Conservation (phyloP, 805 yeast species). For the Middelhovenomyces tepae region DNA sequence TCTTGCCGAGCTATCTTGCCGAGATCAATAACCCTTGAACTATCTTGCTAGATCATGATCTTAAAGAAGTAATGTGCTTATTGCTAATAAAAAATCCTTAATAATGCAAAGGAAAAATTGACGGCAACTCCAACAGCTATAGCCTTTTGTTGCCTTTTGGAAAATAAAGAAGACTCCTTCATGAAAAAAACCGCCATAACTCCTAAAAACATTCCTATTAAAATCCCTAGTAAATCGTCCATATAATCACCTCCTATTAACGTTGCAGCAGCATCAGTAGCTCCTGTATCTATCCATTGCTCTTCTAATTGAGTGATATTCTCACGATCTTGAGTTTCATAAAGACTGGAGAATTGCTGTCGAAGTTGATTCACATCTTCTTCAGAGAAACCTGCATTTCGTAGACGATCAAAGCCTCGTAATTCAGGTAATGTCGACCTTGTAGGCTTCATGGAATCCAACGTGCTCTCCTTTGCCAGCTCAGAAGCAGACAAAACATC, state of each 20-base stretch:
- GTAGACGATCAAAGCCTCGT: slow-evolving; percentile 75
- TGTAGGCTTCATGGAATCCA: slow-evolving; percentile 34
- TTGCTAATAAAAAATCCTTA: slow-evolving; percentile 8
- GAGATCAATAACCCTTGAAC: too few species aligned
- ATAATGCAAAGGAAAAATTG: slow-evolving; percentile 54
- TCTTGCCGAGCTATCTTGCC: too few species aligned
- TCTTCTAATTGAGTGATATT: slow-evolving; percentile 57
- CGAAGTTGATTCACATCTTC: slow-evolving; percentile 68
- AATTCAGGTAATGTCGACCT: slow-evolving; percentile 55
- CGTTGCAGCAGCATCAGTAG: slow-evolving; percentile 39
- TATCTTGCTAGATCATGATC: too few species aligned
- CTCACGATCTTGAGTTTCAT: slow-evolving; percentile 35
- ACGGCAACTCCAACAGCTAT: slow-evolving; percentile 61
- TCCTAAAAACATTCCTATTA: slow-evolving; percentile 71
- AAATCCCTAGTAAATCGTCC: slow-evolving; percentile 60
- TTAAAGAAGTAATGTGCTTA: too few species aligned
- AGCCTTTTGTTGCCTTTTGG: slow-evolving; percentile 56
- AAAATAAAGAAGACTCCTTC: slow-evolving; percentile 46
- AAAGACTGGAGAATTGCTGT: slow-evolving; percentile 62
- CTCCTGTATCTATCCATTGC: slow-evolving; percentile 79
- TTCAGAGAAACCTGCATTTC: slow-evolving; percentile 75
- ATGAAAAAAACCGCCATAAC: slow-evolving; percentile 56
- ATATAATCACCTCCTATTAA: slow-evolving; percentile 43
- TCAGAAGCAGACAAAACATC: slow-evolving; percentile 48
- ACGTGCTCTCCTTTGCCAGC: slow-evolving; percentile 47